These are phyloP conservation scores for Pseudogymnoascus sp. DNA, from an alignment of 2,329 filamentous ascomycete species.

Conservation along the genomic window DNA sequence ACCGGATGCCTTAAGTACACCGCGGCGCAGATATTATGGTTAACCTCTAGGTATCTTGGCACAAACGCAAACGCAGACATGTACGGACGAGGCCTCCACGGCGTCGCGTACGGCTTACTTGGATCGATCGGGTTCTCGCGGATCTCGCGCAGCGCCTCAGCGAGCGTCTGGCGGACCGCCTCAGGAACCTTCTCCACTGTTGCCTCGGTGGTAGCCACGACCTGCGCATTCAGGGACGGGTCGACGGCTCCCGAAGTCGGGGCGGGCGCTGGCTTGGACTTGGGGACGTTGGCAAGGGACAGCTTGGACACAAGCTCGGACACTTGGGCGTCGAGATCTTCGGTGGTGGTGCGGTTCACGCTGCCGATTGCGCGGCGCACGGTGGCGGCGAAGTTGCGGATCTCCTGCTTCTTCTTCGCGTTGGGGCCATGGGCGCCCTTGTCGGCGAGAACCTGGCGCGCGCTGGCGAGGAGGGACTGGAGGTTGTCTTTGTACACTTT, in stretches of 20 bases:
- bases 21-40: constrained; percentile 91
- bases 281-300: constrained; percentile 29
- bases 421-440: constrained; percentile 41
- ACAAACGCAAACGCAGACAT: constrained; percentile 94
- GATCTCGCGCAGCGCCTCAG: constrained; percentile 22
- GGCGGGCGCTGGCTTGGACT: constrained; percentile 14
- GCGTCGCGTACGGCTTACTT: constrained; percentile 78
- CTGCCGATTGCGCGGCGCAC: constrained; percentile 27
- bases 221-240: constrained; percentile 19
- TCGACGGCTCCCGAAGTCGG: constrained; percentile 11
- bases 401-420: constrained; percentile 64
- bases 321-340: constrained; percentile 47
- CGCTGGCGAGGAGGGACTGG: constrained; percentile 44
- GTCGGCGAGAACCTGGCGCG: constrained; percentile 51
- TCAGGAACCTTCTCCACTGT: constrained; percentile 18
- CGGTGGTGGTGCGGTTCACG: constrained; percentile 32
- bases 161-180: constrained; percentile 14
- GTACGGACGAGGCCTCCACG: constrained; percentile 78
- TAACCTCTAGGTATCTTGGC: constrained; percentile 91
- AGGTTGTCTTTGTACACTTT: constrained; percentile 33
- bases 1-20: constrained; percentile 94
- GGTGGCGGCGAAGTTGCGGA: constrained; percentile 61
- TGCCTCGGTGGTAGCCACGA: constrained; percentile 5
- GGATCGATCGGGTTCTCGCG: constrained; percentile 69
- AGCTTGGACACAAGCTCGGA: constrained; percentile 40